Evolutionary conservation across 2,329 filamentous ascomycete genomes (phyloP), one percentile per base, ranked within the genome.

Genomic region (Cytospora chrysosperma): DNA sequence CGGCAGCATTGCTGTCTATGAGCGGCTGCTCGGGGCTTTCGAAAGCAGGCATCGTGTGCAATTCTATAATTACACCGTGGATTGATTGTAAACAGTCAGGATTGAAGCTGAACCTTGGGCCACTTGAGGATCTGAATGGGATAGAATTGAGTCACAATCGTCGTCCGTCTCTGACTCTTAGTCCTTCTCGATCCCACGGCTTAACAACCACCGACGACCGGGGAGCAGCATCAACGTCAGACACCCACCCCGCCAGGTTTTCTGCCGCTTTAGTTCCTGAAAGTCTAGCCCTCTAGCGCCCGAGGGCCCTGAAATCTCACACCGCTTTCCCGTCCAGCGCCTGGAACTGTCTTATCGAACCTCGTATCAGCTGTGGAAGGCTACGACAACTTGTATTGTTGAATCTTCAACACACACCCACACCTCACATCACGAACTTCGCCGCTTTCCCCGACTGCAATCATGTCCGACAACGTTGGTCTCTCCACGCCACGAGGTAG

Each of bases 391-490:
- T 21, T 27, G 15, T n/a, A 47, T 24, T 5, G 21, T 3, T 24
- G 43, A 24, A 21, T 47, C 21, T n/a, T n/a, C n/a, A n/a, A n/a
- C 13, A 12, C 21, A 47, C n/a, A 49, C 9, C 40, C 40, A 50
- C 19, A 4, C n/a, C n/a, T 43, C 12, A 32, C 19, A 32, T 32
- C 34, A 32, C 32, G 13, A 19, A 30, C 10, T 53, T 26, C 21
- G 4, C 5, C 9, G 9, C 12, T 10, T 27, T 4, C 19, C 32
- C 32, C 12, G 21, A 10, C 13, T 19, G n/a, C 26, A 53, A 55
- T 37, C 70, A 98, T 98, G 95, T 95, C 93, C 65, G 93, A 95
- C 69, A 99, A 99, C 80, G 95, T 99, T 73, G 96, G 95, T 63
- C 92, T 99, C 71, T 88, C 90, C 63, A 99, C 95, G 5, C 95